A percentile compares a stretch with the other conserved stretches of the same genome.
These are phyloP conservation scores for Inosperma sp. DNA, from an alignment of 768 basidiomycete genomes.

Conservation along the genomic window DNA sequence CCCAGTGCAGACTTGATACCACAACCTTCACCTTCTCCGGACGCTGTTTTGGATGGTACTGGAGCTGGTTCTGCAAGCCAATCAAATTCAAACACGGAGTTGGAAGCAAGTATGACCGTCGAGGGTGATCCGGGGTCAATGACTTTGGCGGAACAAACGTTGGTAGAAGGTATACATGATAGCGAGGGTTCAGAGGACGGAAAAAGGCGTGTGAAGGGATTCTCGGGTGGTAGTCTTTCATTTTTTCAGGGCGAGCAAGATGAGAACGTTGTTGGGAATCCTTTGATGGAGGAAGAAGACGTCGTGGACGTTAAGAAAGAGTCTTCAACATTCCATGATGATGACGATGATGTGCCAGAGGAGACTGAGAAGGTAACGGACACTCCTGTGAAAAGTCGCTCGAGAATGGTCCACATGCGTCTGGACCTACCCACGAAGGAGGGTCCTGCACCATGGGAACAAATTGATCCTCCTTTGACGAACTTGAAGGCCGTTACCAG, in stretches of 20 bases:
- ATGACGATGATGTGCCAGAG: constrained; percentile 22
- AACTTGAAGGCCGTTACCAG: constrained; percentile 32
- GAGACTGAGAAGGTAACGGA: constrained; percentile 22
- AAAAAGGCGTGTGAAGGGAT: constrained; percentile 17
- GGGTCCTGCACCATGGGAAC: constrained; percentile 62
- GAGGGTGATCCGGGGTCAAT: constrained; percentile 16
- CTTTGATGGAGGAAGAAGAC: constrained; percentile 15
- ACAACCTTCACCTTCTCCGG: too few relatives aligned
- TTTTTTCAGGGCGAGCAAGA: not conserved
- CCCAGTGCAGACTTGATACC: too few relatives aligned
- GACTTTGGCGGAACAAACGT: constrained; percentile 23
- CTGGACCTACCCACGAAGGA: constrained; percentile 37
- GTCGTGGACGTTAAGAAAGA: constrained; percentile 26
- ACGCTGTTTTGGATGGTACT: not conserved
- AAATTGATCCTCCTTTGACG: constrained; percentile 44
- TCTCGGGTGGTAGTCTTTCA: constrained; percentile 18
- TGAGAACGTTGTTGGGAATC: not conserved
- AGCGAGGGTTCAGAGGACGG: constrained; percentile 5
- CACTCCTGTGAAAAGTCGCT: not conserved
- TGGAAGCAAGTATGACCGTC: constrained; percentile 11
- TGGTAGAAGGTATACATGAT: constrained; percentile 22
- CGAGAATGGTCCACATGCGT: constrained; percentile 42
- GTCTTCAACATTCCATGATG: constrained; percentile 21
- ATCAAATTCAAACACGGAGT: not conserved
- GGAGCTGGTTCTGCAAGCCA: not conserved